Evolutionary conservation across 495 filamentous ascomycete genomes (phyloP).

Genomic region (Penicillium verhagenii): DNA sequence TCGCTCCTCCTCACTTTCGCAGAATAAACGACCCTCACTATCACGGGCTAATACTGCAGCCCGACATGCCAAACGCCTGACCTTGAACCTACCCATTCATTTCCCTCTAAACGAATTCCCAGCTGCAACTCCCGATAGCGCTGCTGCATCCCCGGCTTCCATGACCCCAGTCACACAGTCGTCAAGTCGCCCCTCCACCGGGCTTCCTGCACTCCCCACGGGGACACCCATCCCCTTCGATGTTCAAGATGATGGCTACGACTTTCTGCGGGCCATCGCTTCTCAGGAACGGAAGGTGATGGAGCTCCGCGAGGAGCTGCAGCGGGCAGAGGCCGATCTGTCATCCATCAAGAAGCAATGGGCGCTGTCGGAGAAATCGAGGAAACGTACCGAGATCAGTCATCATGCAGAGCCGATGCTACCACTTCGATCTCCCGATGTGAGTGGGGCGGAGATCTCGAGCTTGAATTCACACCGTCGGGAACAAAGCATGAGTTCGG

Average conservation of each 20-base stretch:
- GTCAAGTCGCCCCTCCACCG: slow-evolving; percentile 25
- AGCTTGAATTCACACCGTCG: slow-evolving; percentile 20
- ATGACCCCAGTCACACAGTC: slow-evolving; percentile 40
- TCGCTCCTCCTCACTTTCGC: slow-evolving; percentile 18
- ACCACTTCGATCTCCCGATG: slow-evolving; percentile 49
- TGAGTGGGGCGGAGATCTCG: slow-evolving; percentile 17
- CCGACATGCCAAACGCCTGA: slow-evolving; percentile 69
- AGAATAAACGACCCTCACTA: slow-evolving; percentile 51
- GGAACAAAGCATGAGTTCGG: slow-evolving; percentile 33
- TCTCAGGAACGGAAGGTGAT: slow-evolving; percentile 91
- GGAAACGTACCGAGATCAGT: slow-evolving; percentile 66
- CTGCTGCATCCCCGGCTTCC: slow-evolving; percentile 35
- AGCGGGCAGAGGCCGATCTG: slow-evolving; percentile 76
- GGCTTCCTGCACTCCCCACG: slow-evolving; percentile 23
- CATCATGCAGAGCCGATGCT: slow-evolving; percentile 55
- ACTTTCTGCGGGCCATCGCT: slow-evolving; percentile 85
- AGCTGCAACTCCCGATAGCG: slow-evolving; percentile 28
- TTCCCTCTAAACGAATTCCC: slow-evolving; percentile 28
- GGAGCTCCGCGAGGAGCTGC: slow-evolving; percentile 85
- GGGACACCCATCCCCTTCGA: slow-evolving; percentile 47
- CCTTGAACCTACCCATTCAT: slow-evolving; percentile 74
- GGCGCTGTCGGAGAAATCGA: slow-evolving; percentile 73
- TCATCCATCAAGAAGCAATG: slow-evolving; percentile 77
- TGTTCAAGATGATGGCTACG: slow-evolving; percentile 55
- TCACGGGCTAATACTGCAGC: slow-evolving; percentile 53